Evolutionary conservation across 23 red algal species (phyloP).

Genomic region (Gracilaria domingensis): DNA sequence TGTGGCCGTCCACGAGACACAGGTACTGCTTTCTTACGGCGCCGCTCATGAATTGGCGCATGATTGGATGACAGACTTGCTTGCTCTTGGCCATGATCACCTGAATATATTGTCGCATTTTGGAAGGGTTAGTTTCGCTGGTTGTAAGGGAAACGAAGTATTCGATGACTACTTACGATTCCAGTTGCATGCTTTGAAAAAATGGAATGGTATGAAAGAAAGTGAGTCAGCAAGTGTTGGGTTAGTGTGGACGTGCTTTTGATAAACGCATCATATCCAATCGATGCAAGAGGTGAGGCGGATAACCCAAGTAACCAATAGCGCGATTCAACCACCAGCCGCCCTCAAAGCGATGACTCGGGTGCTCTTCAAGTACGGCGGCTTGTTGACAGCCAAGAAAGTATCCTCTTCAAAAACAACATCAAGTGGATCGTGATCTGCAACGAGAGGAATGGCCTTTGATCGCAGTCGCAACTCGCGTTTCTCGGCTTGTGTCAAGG

Average conservation of each 20-base stretch:
- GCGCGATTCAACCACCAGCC: slow-evolving; percentile 65
- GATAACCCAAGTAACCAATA: slow-evolving; percentile 58
- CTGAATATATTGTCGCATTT: background rate
- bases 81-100: slow-evolving; percentile 74
- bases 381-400: slow-evolving; percentile 78
- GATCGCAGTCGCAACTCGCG: slow-evolving; percentile 65
- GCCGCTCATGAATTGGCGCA: slow-evolving; percentile 48
- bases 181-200: slow-evolving; percentile 69
- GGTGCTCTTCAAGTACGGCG: slow-evolving; percentile 77
- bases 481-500: slow-evolving; percentile 52
- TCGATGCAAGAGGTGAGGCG: slow-evolving; percentile 53
- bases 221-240: no score
- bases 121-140: background rate
- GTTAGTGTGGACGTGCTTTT: no score
- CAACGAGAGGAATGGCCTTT: slow-evolving; percentile 77
- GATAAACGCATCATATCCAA: slow-evolving; percentile 62
- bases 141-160: no score
- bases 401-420: slow-evolving; percentile 79
- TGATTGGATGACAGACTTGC: slow-evolving; percentile 59
- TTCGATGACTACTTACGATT: slow-evolving; percentile 37
- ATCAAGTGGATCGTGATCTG: slow-evolving; percentile 66
- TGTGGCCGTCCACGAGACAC: slow-evolving; percentile 63
- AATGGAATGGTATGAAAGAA: no score
- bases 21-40: slow-evolving; percentile 69
- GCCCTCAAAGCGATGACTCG: slow-evolving; percentile 78